Evolutionary conservation across 495 filamentous ascomycete species (phyloP).

Genomic region (Cercophora sp.): DNA sequence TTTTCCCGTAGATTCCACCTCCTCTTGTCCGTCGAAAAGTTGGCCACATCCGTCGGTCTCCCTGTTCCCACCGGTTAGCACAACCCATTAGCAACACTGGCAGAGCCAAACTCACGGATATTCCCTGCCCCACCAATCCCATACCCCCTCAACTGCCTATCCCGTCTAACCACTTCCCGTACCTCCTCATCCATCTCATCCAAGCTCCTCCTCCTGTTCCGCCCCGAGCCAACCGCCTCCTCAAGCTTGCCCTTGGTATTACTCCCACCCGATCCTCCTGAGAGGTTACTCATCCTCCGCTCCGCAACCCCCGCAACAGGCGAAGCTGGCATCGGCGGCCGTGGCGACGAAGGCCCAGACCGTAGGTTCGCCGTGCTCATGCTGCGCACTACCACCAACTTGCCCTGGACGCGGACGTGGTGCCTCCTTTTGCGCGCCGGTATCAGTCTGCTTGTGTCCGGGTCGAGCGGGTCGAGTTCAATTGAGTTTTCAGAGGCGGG

Average conservation of each 20-base stretch:
- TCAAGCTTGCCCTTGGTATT: too few species aligned
- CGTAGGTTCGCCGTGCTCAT: slow-evolving; percentile 26
- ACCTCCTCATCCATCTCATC: slow-evolving; percentile 22
- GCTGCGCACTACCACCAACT: slow-evolving; percentile 31
- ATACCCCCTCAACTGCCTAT: slow-evolving; percentile 35
- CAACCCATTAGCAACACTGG: not conserved
- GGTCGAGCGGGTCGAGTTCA: slow-evolving; percentile 41
- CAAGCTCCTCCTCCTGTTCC: slow-evolving; percentile 15
- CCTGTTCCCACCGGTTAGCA: not conserved
- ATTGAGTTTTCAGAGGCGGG: slow-evolving; percentile 19
- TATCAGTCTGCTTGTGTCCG: slow-evolving; percentile 39
- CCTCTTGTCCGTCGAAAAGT: slow-evolving; percentile 1
- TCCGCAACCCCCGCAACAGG: not conserved
- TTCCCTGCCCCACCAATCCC: slow-evolving; percentile 40
- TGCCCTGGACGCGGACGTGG: slow-evolving; percentile 35
- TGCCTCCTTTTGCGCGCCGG: slow-evolving; percentile 22
- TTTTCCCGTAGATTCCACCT: slow-evolving; percentile 5
- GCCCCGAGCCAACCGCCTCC: too few species aligned
- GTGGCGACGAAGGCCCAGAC: not conserved
- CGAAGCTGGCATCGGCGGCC: not conserved
- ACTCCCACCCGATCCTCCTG: too few species aligned
- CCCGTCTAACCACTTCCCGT: slow-evolving; percentile 20
- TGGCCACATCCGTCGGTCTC: slow-evolving; percentile 4
- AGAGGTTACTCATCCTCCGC: slow-evolving; percentile 3
- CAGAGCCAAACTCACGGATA: slow-evolving; percentile 26